Conservation (phyloP, 345 rosid genomes). For the Barbarea vulgaris region DNA sequence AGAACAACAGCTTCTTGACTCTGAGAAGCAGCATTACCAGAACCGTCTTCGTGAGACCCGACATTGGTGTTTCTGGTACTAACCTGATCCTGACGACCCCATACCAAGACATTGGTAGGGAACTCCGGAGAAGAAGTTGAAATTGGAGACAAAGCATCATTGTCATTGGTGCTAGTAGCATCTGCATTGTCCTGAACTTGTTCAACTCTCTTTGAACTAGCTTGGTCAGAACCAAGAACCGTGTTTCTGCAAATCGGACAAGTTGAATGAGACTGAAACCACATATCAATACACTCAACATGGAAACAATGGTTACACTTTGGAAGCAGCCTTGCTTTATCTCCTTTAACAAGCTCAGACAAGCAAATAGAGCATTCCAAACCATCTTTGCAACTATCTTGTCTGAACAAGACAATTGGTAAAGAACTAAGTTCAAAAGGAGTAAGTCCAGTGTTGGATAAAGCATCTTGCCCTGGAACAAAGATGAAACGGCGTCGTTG, state of each 20-base stretch:
- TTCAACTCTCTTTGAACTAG: conserved; percentile 17
- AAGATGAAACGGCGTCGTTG: conserved; percentile 60
- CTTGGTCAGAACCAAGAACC: conserved; percentile 42
- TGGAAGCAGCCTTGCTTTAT: conserved; percentile 72
- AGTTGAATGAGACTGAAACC: conserved; percentile 90
- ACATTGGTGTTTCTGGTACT: conserved; percentile 52
- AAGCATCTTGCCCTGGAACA: conserved; percentile 61
- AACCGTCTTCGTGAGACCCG: conserved; percentile 50
- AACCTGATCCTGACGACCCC: conserved; percentile 78
- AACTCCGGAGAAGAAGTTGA: conserved; percentile 59
- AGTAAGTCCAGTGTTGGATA: conserved; percentile 55
- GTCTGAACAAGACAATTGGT: conserved; percentile 57
- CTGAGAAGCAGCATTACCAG: conserved; percentile 44
- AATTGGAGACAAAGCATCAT: conserved; percentile 39
- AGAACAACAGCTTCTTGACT: conserved; percentile 41
- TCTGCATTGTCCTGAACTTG: conserved; percentile 33
- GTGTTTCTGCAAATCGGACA: conserved; percentile 86
- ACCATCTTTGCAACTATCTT: conserved; percentile 61
- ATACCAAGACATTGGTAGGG: conserved; percentile 86
- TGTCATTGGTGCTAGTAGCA: conserved; percentile 14
- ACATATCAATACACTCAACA: conserved; percentile 93
- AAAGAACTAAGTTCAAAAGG: conserved; percentile 56
- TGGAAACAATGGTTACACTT: conserved; percentile 89
- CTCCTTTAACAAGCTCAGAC: conserved; percentile 75
- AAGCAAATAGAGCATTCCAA: conserved; percentile 86